Evolutionary conservation across 306 rosid species (phyloP).

Genomic region (Urtica urens): DNA sequence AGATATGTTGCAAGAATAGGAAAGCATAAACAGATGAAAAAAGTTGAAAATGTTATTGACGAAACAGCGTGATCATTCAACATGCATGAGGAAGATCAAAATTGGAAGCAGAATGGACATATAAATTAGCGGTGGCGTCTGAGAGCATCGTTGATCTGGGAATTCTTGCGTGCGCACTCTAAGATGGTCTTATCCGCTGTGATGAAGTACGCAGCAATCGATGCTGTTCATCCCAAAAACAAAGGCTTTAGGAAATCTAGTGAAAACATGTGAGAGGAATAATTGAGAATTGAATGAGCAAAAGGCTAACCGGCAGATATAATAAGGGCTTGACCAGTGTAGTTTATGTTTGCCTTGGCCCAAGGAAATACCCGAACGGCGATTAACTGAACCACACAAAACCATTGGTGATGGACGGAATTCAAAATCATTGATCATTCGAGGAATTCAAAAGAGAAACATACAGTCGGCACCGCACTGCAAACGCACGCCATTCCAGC

Average conservation of each 20-base stretch:
- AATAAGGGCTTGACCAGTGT: slow-evolving; percentile 87
- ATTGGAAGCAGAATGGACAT: too few species aligned
- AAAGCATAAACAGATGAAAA: too few species aligned
- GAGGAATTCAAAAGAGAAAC: slow-evolving; percentile 12
- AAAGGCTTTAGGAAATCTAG: slow-evolving; percentile 11
- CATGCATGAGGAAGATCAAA: too few species aligned
- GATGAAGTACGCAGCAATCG: slow-evolving; percentile 67
- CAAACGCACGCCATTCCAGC: slow-evolving; percentile 40
- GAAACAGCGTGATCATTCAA: too few species aligned
- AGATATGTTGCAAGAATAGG: too few species aligned
- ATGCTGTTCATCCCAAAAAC: slow-evolving; percentile 56
- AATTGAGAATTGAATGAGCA: neutral
- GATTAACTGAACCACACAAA: slow-evolving; percentile 35
- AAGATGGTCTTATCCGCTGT: slow-evolving; percentile 74
- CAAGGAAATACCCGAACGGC: slow-evolving; percentile 84
- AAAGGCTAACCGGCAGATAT: slow-evolving; percentile 62
- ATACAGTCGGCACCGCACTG: slow-evolving; percentile 73
- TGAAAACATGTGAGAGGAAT: too few species aligned
- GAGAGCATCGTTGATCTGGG: slow-evolving; percentile 51
- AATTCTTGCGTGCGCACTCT: slow-evolving; percentile 78
- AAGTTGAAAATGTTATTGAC: too few species aligned
- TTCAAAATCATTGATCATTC: too few species aligned
- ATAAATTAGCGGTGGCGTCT: slow-evolving; percentile 28
- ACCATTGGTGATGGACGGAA: slow-evolving; percentile 1
- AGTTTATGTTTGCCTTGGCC: slow-evolving; percentile 91